Percentiles rank a stretch among this genome's conserved stretches.
These are phyloP conservation scores for Lipomyces spencermartinsiae DNA, from an alignment of 805 yeast genomes.

Conservation along the genomic window DNA sequence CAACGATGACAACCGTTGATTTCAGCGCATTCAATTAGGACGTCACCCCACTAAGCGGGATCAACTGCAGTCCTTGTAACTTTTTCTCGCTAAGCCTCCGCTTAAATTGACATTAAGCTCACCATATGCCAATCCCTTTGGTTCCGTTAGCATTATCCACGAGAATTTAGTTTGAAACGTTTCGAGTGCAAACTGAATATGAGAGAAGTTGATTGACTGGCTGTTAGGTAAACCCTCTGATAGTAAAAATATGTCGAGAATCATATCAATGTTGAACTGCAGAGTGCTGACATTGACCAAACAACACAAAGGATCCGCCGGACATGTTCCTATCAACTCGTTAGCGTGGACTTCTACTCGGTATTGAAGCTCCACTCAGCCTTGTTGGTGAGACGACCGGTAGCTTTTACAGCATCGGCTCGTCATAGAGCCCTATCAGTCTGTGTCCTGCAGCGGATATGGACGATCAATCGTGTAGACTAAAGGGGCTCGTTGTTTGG, in stretches of 20 bases:
- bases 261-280: neutral
- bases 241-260: neutral
- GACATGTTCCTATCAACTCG: neutral
- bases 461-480: neutral
- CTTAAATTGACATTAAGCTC: no score
- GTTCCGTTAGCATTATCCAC: neutral
- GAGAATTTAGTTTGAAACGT: no score
- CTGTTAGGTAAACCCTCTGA: neutral
- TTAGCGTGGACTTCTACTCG: conserved; percentile 4
- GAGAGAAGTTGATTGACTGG: no score
- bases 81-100: neutral
- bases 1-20: neutral
- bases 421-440: neutral
- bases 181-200: no score
- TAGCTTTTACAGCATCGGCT: neutral
- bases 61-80: neutral
- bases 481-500: neutral
- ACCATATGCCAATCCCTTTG: neutral
- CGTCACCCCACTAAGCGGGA: conserved; percentile 3
- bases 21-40: neutral
- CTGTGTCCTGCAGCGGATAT: neutral
- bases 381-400: neutral
- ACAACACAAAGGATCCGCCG: neutral
- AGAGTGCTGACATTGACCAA: conserved; percentile 2
- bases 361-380: neutral